phyloP scores from a whole-genome alignment of 306 rosid genomes.

The peach (Prunus persica) region Prunus_persica_NCBIv2 NC_034009.1:17740501-17741000 shows the following conservation, averaged over 20 bases:
- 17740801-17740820: neutral
- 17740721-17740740: neutral
- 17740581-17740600: conserved; percentile 46
- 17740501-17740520: conserved; percentile 57
- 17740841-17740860: neutral
- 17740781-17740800: neutral
- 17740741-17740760: neutral
- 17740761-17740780: neutral
- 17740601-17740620: conserved; percentile 59
- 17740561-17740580: conserved; percentile 26
- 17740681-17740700: neutral
- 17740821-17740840: neutral
- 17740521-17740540: conserved; percentile 60
- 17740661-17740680: neutral
- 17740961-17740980: conserved; percentile 45
- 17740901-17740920: conserved; percentile 16
- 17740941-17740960: conserved; percentile 63
- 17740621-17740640: neutral
- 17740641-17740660: neutral
- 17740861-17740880: neutral
- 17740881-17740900: neutral
- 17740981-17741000: conserved; percentile 61
- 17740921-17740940: conserved; percentile 52
- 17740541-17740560: conserved; percentile 65
- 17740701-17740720: neutral